phyloP scores from a whole-genome alignment of 257 asterid genomes.

The Ilex aquifolium region DNA sequence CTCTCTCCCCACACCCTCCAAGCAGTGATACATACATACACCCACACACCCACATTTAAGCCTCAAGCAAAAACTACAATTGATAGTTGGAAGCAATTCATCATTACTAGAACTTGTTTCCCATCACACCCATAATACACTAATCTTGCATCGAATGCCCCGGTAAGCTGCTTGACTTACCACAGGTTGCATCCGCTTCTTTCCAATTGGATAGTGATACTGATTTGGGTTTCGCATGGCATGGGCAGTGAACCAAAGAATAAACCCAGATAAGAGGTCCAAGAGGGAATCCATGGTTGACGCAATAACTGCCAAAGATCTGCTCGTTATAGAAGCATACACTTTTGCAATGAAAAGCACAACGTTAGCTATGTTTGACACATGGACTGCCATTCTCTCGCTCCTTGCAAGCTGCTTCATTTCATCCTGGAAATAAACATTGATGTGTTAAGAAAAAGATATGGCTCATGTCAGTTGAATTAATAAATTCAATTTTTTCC shows the following conservation, averaged over 20 bases:
- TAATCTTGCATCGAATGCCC: too few species aligned
- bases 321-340: conserved; percentile 74
- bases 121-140: too few species aligned
- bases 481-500: too few species aligned
- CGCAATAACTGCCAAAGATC: conserved; percentile 88
- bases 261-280: conserved; percentile 83
- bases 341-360: conserved; percentile 76
- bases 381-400: conserved; percentile 63
- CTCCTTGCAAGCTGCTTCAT: conserved; percentile 63
- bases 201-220: conserved; percentile 80
- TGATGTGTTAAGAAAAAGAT: conserved; percentile 9
- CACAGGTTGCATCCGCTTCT: conserved; percentile 96
- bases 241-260: conserved; percentile 83
- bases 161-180: conserved; percentile 18
- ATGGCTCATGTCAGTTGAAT: background rate
- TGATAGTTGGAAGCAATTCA: too few species aligned
- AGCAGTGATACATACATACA: too few species aligned
- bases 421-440: conserved; percentile 49
- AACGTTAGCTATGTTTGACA: conserved; percentile 67
- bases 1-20: too few species aligned
- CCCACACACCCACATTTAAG: too few species aligned
- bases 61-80: too few species aligned
- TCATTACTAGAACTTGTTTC: too few species aligned
- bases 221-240: conserved; percentile 80
- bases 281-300: conserved; percentile 87